These are phyloP conservation scores for Colletotrichum eremochloae DNA, from an alignment of 2,329 filamentous ascomycete genomes.

Conservation along the genomic window DNA sequence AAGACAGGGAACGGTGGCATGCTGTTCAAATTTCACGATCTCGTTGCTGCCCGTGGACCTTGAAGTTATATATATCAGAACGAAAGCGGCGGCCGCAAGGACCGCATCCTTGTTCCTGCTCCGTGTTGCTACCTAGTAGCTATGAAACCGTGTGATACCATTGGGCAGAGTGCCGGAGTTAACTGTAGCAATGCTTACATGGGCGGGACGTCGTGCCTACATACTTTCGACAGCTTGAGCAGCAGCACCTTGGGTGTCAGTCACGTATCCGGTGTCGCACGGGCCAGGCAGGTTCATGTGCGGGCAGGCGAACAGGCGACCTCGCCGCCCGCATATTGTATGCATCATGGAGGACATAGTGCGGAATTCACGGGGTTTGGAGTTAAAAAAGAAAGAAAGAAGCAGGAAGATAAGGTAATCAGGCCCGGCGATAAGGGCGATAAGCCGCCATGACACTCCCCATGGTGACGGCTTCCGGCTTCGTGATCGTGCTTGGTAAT, in stretches of 20 bases:
- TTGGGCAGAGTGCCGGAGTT: not conserved
- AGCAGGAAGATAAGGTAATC: not conserved
- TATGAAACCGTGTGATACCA: not conserved
- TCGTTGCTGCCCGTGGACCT: too few relatives aligned
- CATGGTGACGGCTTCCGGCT: too few relatives aligned
- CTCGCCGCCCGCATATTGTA: not conserved
- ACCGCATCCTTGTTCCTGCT: not conserved
- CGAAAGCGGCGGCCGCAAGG: conserved; percentile 10
- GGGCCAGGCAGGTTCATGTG: not conserved
- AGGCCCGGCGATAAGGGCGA: conserved; percentile 2
- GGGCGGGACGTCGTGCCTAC: too few relatives aligned
- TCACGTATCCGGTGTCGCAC: not conserved
- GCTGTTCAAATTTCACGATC: not conserved
- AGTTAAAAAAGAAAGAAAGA: not conserved
- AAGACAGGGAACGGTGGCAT: not conserved
- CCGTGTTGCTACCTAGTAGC: not conserved
- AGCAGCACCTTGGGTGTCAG: not conserved
- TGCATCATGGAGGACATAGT: not conserved
- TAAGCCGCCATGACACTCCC: not conserved
- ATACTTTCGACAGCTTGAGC: not conserved
- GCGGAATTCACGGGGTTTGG: not conserved
- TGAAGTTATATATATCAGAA: not conserved
- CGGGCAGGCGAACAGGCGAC: not conserved
- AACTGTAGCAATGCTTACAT: not conserved
- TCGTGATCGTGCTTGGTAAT: too few relatives aligned